Evolutionary conservation across 1,284 basidiomycete species (phyloP).

Genomic region (Pterulicium gracile): DNA sequence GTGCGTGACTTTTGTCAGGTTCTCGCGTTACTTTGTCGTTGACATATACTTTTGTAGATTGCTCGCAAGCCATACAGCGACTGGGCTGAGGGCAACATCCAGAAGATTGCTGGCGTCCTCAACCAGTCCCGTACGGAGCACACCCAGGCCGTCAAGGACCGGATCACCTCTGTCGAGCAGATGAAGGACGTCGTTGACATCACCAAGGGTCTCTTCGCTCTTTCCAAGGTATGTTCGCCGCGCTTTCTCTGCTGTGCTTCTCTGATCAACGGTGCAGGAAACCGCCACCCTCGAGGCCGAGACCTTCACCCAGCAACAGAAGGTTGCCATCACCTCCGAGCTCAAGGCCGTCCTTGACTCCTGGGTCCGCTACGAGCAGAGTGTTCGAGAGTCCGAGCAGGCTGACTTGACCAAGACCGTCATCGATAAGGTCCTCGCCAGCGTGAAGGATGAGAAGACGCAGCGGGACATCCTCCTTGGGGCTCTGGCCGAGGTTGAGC

Average conservation of each 20-base stretch:
- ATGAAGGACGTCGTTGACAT: constrained; percentile 92
- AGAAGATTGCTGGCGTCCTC: constrained; percentile 77
- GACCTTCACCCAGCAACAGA: constrained; percentile 87
- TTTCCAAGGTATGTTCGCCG: constrained; percentile 69
- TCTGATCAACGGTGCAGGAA: constrained; percentile 40
- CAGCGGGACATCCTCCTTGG: constrained; percentile 86
- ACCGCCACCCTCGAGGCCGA: constrained; percentile 88
- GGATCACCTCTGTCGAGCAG: constrained; percentile 84
- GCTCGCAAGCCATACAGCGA: constrained; percentile 82
- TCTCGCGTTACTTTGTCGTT: constrained; percentile 7
- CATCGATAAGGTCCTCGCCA: constrained; percentile 78
- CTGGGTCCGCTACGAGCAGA: constrained; percentile 97
- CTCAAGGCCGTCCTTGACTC: constrained; percentile 93
- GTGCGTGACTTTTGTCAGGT: constrained; percentile 27
- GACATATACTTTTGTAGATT: constrained; percentile 22
- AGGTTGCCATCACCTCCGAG: constrained; percentile 79
- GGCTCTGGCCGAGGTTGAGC: constrained; percentile 87
- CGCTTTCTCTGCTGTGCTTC: constrained; percentile 72
- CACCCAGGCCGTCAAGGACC: constrained; percentile 87
- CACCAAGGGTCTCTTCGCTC: constrained; percentile 83
- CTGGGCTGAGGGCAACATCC: constrained; percentile 86
- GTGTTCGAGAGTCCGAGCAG: constrained; percentile 95
- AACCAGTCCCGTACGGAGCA: constrained; percentile 81
- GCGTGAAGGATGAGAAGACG: constrained; percentile 82
- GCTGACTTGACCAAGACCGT: constrained; percentile 80